Evolutionary conservation across 1,284 basidiomycete genomes (phyloP).

Genomic region (Microstroma glucosiphilum): DNA sequence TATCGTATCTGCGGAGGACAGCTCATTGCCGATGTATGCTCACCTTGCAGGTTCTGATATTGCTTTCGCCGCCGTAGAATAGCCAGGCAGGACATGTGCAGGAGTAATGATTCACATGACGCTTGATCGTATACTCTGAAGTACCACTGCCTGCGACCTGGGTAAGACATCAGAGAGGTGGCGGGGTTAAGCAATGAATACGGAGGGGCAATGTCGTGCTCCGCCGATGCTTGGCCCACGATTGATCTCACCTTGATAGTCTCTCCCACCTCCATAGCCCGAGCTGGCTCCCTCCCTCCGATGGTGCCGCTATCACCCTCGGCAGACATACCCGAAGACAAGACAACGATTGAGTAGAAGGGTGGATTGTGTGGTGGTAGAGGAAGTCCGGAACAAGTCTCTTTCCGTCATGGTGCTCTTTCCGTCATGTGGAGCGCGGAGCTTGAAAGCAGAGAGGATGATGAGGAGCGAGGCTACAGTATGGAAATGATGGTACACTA

Average conservation of each 20-base stretch:
- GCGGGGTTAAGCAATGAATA: background rate
- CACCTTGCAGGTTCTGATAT: background rate
- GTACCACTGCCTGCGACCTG: background rate
- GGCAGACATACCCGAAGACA: background rate
- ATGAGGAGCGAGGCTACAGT: too few species aligned
- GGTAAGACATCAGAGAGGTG: background rate
- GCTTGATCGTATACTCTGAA: background rate
- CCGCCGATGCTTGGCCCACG: background rate
- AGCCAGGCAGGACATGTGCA: background rate
- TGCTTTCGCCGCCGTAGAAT: background rate
- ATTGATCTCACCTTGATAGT: background rate
- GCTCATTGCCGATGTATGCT: background rate
- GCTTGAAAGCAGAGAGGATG: too few species aligned
- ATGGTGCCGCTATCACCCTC: background rate
- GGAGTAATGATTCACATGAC: background rate
- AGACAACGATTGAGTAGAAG: background rate
- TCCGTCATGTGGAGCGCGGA: too few species aligned
- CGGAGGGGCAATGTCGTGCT: background rate
- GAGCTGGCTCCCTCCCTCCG: background rate
- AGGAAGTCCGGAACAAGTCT: too few species aligned
- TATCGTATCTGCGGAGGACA: background rate
- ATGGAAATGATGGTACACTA: too few species aligned
- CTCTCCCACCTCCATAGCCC: background rate
- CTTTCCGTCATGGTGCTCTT: too few species aligned
- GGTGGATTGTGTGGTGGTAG: too few species aligned